Evolutionary conservation across 495 filamentous ascomycete genomes (phyloP).

Genomic region (Penicillium canescens): DNA sequence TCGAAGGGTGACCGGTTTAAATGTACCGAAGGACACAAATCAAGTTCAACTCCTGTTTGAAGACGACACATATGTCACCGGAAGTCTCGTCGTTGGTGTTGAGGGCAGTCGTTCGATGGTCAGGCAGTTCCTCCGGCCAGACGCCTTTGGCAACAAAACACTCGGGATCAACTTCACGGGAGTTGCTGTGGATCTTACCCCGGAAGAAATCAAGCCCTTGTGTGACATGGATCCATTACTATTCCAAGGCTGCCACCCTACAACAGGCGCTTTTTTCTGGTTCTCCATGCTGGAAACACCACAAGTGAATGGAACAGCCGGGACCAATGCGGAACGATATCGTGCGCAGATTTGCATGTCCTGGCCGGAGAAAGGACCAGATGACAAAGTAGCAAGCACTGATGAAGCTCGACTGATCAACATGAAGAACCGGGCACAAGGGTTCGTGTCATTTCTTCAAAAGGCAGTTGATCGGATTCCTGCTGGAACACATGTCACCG

Average conservation of each 20-base stretch:
- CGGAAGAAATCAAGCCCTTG: constrained; percentile 38
- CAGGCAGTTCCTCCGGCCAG: constrained; percentile 36
- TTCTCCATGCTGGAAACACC: constrained; percentile 45
- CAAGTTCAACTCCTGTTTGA: constrained; percentile 19
- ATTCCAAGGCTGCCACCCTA: constrained; percentile 58
- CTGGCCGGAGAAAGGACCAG: constrained; percentile 27
- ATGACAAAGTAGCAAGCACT: constrained; percentile 34
- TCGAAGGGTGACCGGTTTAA: constrained; percentile 10
- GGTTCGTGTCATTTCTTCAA: constrained; percentile 54
- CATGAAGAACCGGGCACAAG: constrained; percentile 50
- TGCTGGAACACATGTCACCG: constrained; percentile 44
- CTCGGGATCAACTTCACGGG: constrained; percentile 27
- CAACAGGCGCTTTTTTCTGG: constrained; percentile 54
- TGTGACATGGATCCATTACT: constrained; percentile 56
- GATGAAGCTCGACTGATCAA: constrained; percentile 41
- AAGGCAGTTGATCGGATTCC: constrained; percentile 39
- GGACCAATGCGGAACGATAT: constrained; percentile 10
- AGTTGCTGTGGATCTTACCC: constrained; percentile 26
- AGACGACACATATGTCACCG: constrained; percentile 11
- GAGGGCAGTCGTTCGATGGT: constrained; percentile 51
- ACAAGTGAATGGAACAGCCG: constrained; percentile 14
- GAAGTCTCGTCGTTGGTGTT: constrained; percentile 41
- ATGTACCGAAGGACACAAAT: neutral
- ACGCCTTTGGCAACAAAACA: constrained; percentile 20
- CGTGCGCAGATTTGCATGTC: constrained; percentile 32